Base-by-base conservation (phyloP, 352 stramenopile genomes). In the Globisporangium cederbergense region DNA sequence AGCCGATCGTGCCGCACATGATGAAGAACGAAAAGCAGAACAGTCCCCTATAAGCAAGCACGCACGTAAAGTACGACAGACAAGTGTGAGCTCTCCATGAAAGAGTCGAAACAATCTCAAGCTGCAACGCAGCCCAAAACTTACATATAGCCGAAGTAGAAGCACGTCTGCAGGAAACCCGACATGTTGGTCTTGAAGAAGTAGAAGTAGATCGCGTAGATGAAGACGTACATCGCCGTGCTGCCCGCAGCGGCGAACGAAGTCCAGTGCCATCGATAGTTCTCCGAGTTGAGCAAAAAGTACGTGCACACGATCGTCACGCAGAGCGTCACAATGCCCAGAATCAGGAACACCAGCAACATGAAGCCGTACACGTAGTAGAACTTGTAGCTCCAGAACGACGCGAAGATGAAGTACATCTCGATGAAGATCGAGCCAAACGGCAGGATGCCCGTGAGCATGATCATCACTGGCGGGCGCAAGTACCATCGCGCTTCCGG, bases 331-430 rank as follows among this genome's bases (percentile, higher is more conserved):
- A 99, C 97, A 52, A 99, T 96, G 38, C 82, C 93, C 42, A 99
- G 79, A 66, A 99, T 99, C 56, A 96, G 72, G 75, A 98, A 98
- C 20, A 99, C 97, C 53, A 99, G 86, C 62, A 99, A 83, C 77
- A 99, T 96, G 76, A 99, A 99, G 55, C 97, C 97, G 78, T 99
- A 99, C 14, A 99, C 98, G 78, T 99, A 99, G 82, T 99, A 99
- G 79, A 99, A 99, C 81, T 99, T 99, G 93, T 99, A 99, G 78
- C 98, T 99, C 98, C 98, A 99, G 67, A 99, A 98, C 45, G 95
- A 99, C 6, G 97, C 98, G 73, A 99, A 98, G 73, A 99, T 98
- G 86, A 99, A 99, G 80, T 99, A 99, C 77, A 99, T 98, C 81
- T 99, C 98, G 72, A 99, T 99, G 74, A 99, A 99, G 74, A 99